Conservation (phyloP, 495 filamentous ascomycete genomes). For the Neurospora intermedia region DNA sequence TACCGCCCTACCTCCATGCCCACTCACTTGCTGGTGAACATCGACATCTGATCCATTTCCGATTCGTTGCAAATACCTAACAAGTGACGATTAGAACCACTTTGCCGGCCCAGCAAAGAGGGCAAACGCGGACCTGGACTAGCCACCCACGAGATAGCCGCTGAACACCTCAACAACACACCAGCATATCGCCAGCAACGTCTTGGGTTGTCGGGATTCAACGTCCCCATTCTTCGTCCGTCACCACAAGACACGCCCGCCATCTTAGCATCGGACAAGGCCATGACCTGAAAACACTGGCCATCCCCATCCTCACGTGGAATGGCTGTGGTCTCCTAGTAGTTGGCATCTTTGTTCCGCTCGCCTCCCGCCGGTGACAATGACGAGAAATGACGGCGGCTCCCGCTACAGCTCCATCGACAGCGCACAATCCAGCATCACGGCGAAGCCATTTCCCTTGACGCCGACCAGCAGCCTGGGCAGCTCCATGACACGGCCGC, state of each 20-base stretch:
- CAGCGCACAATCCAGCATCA: slow-evolving; percentile 49
- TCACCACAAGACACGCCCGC: not conserved
- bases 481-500: slow-evolving; percentile 32
- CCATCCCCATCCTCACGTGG: slow-evolving; percentile 7
- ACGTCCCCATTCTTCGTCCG: not conserved
- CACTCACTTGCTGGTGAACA: not conserved
- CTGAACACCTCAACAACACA: not conserved
- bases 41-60: not conserved
- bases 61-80: not conserved
- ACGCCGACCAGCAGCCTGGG: slow-evolving; percentile 27
- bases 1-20: not conserved
- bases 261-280: slow-evolving; percentile 3
- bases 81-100: not conserved
- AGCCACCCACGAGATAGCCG: not conserved
- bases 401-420: slow-evolving; percentile 50
- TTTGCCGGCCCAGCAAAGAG: not conserved
- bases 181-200: not conserved
- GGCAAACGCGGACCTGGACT: not conserved
- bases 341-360: slow-evolving; percentile 15
- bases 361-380: slow-evolving; percentile 30
- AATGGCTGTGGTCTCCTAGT: slow-evolving; percentile 16
- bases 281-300: slow-evolving; percentile 19
- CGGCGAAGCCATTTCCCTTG: slow-evolving; percentile 39
- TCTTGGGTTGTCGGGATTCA: not conserved
- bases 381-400: slow-evolving; percentile 48